Evolutionary conservation across 192 early-diverging fungal genomes (phyloP).

Genomic region (Backusella liffmaniae): DNA sequence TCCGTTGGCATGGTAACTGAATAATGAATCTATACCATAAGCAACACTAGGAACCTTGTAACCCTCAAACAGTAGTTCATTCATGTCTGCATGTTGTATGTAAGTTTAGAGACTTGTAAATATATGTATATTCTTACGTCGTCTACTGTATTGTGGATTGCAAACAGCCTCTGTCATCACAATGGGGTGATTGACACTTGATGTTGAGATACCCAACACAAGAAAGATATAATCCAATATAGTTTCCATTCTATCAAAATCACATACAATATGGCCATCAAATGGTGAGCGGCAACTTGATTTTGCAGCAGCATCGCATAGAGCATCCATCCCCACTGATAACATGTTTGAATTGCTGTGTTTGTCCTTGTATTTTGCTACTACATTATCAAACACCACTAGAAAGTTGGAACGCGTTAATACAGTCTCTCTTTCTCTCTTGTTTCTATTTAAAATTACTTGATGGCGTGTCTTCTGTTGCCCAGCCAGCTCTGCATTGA

Average conservation of each 20-base stretch:
- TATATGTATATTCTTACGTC: conserved; percentile 42
- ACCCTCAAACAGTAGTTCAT: conserved; percentile 87
- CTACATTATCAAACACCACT: conserved; percentile 75
- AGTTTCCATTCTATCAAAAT: conserved; percentile 75
- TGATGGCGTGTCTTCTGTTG: conserved; percentile 55
- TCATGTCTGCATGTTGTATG: conserved; percentile 50
- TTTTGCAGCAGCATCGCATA: conserved; percentile 49
- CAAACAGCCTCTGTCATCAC: conserved; percentile 88
- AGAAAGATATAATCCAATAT: conserved; percentile 86
- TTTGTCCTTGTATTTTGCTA: conserved; percentile 65
- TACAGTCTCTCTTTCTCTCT: too few relatives aligned
- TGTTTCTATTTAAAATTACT: conserved; percentile 36
- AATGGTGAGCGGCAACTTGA: conserved; percentile 62
- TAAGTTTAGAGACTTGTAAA: too few relatives aligned
- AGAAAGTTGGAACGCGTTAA: not conserved
- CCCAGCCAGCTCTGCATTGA: conserved; percentile 83
- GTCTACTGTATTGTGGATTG: conserved; percentile 72
- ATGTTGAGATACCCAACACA: conserved; percentile 71
- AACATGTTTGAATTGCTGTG: conserved; percentile 42
- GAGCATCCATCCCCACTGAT: conserved; percentile 69
- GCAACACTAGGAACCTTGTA: conserved; percentile 74
- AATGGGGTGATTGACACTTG: conserved; percentile 75
- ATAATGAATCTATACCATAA: conserved; percentile 87
- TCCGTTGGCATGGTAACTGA: conserved; percentile 80
- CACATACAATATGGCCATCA: conserved; percentile 65